Percentiles rank a stretch among this genome's conserved stretches.
Conservation (phyloP, 208 protist genomes). For the Borovskyia barvae region DNA sequence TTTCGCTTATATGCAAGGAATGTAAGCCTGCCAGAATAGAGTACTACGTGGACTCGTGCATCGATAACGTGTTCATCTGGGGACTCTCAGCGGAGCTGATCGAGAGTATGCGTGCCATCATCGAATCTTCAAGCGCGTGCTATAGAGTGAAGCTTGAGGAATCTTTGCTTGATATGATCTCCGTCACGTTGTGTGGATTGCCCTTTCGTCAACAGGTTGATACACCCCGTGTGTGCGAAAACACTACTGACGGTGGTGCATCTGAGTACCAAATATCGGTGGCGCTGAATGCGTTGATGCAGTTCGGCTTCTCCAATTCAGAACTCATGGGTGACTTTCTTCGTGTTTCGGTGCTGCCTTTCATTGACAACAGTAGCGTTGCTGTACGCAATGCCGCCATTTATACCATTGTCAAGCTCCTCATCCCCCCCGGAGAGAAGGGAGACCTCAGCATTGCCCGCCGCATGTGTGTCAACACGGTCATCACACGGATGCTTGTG, state of each 20-base stretch:
- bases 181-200: constrained; percentile 81
- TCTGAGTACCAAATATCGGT: constrained; percentile 73
- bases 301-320: constrained; percentile 88
- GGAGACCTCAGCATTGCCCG: constrained; percentile 75
- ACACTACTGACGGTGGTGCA: constrained; percentile 25
- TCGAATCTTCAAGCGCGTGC: constrained; percentile 47
- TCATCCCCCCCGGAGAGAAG: constrained; percentile 70
- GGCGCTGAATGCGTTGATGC: constrained; percentile 77
- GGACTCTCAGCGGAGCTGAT: constrained; percentile 82
- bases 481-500: constrained; percentile 79
- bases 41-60: constrained; percentile 65
- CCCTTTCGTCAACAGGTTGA: constrained; percentile 75
- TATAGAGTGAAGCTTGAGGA: constrained; percentile 76
- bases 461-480: constrained; percentile 83
- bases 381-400: constrained; percentile 79
- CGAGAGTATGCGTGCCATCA: constrained; percentile 82
- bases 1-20: constrained; percentile 56
- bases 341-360: constrained; percentile 81
- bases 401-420: constrained; percentile 75
- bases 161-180: constrained; percentile 87
- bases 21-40: constrained; percentile 66
- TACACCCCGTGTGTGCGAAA: constrained; percentile 14
- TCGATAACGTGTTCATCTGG: constrained; percentile 81
- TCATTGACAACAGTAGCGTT: constrained; percentile 73
- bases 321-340: constrained; percentile 90